phyloP scores from a whole-genome alignment of 208 protist species.

The Leishmania tropica region DNA sequence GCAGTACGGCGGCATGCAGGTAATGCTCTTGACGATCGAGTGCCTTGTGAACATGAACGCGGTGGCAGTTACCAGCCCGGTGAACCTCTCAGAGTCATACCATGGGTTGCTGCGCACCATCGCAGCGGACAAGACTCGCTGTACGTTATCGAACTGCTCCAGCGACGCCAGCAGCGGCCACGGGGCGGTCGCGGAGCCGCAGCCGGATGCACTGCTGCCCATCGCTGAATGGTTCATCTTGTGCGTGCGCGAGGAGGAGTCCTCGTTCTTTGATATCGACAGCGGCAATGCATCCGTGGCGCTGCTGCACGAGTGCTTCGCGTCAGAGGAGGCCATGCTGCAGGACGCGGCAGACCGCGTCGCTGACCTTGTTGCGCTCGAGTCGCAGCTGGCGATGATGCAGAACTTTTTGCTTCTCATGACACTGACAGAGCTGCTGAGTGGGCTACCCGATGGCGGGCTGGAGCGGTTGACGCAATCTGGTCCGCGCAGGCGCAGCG shows the following conservation, averaged over 20 bases:
- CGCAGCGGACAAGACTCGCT: conserved; percentile 50
- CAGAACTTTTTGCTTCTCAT: conserved; percentile 49
- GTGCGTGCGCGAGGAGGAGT: conserved; percentile 72
- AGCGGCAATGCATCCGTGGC: conserved; percentile 57
- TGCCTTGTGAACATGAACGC: conserved; percentile 83
- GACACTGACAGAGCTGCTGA: conserved; percentile 73
- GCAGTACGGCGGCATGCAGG: conserved; percentile 77
- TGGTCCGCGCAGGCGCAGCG: background rate
- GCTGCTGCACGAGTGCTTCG: conserved; percentile 57
- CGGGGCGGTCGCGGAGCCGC: background rate
- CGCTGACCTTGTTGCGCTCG: conserved; percentile 51
- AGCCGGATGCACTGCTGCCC: conserved; percentile 43
- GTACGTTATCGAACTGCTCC: conserved; percentile 26
- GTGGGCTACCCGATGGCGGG: conserved; percentile 23
- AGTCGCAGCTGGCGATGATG: conserved; percentile 75
- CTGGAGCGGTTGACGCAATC: conserved; percentile 18
- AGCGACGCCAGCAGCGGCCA: background rate
- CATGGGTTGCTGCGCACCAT: conserved; percentile 55
- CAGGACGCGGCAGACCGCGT: conserved; percentile 51
- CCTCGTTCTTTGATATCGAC: conserved; percentile 51
- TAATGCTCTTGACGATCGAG: conserved; percentile 70
- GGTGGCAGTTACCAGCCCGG: conserved; percentile 27
- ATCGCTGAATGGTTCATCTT: conserved; percentile 70
- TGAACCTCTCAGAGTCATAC: conserved; percentile 45
- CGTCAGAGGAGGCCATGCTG: conserved; percentile 49